Evolutionary conservation across 495 filamentous ascomycete species (phyloP), one percentile per base, ranked within the genome.

Genomic region (Rostrohypoxylon terebratum): DNA sequence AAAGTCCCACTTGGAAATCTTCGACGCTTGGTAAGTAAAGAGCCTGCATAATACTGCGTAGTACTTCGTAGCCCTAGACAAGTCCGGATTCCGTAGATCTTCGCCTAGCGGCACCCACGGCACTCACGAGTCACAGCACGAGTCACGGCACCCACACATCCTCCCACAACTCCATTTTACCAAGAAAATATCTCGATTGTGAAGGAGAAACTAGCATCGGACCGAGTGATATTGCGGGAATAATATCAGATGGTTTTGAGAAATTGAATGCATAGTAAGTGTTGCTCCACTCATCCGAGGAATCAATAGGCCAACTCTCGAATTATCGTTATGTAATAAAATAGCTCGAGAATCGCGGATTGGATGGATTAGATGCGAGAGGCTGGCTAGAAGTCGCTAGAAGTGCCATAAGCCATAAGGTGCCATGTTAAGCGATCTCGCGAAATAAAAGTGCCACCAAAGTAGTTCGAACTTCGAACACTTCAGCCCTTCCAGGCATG

Each of bases 311-410:
- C 14, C 13, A 45, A 45, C 8, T 45, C 31, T n/a, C 9, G 55
- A 60, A 25, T 44, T 58, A 14, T 38, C 16, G 50, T 69, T 69
- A 69, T 60, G 48, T 73, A 69, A 73, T 63, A 23, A 45, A 45
- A 62, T 61, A 63, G 10, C 28, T 59, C 20, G 25, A 31, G 23
- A 14, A 45, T 51, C 59, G 60, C 54, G 55, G 45, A 45, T 23
- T 51, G 50, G 59, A 54, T 18, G 21, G 44, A 44, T n/a, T 40
- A 50, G 59, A 53, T 16, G 21, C n/a, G 53, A 34, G 16, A 54
- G 36, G 25, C 8, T 64, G 61, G 58, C 69, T 66, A 53, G 69
- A 71, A 71, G 68, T 59, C 18, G 45, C 16, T n/a, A 14, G 58
- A 25, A 31, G 14, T 18, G 51, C 16, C n/a, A 8, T 59, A 25